These are phyloP conservation scores for Fomitopsis pulvina DNA, from an alignment of 768 basidiomycete genomes.

Conservation along the genomic window DNA sequence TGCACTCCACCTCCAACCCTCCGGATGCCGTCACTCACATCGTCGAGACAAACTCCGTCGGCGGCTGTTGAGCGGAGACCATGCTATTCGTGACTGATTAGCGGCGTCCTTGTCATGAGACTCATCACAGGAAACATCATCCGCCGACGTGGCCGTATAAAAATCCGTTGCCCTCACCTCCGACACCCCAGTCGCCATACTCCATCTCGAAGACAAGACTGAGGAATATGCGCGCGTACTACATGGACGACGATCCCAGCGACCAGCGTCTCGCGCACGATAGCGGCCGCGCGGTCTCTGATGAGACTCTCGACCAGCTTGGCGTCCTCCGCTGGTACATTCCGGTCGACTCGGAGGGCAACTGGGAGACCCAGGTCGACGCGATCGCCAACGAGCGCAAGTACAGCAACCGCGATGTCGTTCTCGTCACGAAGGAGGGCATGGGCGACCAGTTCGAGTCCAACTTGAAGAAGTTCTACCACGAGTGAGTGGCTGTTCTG, in stretches of 20 bases:
- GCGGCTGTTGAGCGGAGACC: too few relatives aligned
- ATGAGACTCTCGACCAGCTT: conserved; percentile 42
- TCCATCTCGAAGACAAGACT: not conserved
- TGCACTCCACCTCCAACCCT: too few relatives aligned
- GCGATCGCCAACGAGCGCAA: conserved; percentile 56
- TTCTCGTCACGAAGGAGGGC: conserved; percentile 71
- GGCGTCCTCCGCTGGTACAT: conserved; percentile 66
- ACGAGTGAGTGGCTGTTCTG: conserved; percentile 47
- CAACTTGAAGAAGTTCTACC: conserved; percentile 78
- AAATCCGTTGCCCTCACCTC: not conserved
- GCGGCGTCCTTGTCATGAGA: not conserved
- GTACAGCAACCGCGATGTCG: conserved; percentile 81
- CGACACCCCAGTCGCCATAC: not conserved
- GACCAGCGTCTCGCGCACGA: conserved; percentile 83
- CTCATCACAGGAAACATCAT: not conserved
- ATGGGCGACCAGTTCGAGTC: conserved; percentile 79
- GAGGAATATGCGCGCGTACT: conserved; percentile 61
- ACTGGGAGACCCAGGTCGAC: conserved; percentile 50
- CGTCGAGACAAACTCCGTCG: too few relatives aligned
- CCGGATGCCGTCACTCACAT: too few relatives aligned
- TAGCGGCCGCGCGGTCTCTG: conserved; percentile 48
- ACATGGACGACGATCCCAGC: conserved; percentile 65
- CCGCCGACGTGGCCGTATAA: not conserved
- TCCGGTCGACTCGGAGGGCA: conserved; percentile 42
- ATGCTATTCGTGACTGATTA: too few relatives aligned